A percentile compares a stretch with the other conserved stretches of the same genome.
Evolutionary conservation across 75 land plant genomes (phyloP).

Genomic region (Selaginella moellendorffii): DNA sequence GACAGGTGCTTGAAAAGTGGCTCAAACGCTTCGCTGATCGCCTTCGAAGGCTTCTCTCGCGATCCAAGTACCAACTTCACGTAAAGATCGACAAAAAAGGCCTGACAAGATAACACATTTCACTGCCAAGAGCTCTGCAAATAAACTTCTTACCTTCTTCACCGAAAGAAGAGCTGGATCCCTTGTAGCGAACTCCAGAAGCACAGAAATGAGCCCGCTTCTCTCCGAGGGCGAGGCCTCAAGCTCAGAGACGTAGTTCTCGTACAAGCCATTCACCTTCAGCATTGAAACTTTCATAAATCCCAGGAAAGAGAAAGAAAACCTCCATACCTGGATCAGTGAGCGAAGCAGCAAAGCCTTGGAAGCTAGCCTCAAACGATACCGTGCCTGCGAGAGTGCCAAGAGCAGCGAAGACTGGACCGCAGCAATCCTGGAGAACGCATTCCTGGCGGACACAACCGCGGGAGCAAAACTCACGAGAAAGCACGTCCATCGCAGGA

Average conservation of each 20-base stretch:
- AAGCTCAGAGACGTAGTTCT: conserved; percentile 48
- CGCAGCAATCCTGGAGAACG: conserved; percentile 44
- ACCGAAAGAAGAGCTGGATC: conserved; percentile 30
- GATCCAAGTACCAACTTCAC: conserved; percentile 59
- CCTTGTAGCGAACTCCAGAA: conserved; percentile 41
- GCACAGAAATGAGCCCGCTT: conserved; percentile 32
- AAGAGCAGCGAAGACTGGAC: conserved; percentile 49
- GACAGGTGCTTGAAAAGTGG: conserved; percentile 44
- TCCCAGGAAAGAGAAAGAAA: too few relatives aligned
- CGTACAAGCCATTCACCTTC: conserved; percentile 43
- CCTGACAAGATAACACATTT: conserved; percentile 33
- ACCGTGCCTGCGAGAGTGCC: conserved; percentile 38
- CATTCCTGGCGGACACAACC: conserved; percentile 55
- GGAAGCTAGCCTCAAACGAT: conserved; percentile 40
- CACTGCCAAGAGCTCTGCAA: not conserved
- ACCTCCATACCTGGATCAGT: conserved; percentile 57
- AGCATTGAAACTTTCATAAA: too few relatives aligned
- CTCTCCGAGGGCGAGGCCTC: conserved; percentile 38
- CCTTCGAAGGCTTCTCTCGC: conserved; percentile 59
- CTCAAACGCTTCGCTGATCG: conserved; percentile 55
- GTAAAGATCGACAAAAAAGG: conserved; percentile 71
- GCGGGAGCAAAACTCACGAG: conserved; percentile 56
- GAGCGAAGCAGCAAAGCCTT: conserved; percentile 35
- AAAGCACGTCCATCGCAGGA: conserved; percentile 81
- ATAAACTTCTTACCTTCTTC: conserved; percentile 39